Percentiles rank a stretch among this genome's conserved stretches.
These are phyloP conservation scores for Phialemonium atrogriseum DNA, from an alignment of 2,329 filamentous ascomycete species.

Conservation along the genomic window DNA sequence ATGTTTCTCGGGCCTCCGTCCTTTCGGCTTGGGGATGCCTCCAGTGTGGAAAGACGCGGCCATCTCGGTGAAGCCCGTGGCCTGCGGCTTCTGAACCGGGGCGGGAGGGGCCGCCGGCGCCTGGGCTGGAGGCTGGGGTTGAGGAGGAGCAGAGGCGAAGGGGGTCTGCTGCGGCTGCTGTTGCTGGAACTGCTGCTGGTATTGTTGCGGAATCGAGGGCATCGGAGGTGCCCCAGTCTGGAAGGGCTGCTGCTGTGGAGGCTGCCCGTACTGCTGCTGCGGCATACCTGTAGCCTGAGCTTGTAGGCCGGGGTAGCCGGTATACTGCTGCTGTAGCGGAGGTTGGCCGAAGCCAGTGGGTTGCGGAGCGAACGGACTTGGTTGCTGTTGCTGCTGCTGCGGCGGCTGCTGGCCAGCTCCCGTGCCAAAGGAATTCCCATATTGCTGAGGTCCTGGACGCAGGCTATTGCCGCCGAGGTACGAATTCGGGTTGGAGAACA, in stretches of 20 bases:
- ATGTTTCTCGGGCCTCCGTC: constrained; percentile 40
- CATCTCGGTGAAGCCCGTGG: constrained; percentile 60
- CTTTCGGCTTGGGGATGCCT: constrained; percentile 33
- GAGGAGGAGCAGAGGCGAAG: constrained; percentile 41
- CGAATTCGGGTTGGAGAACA: constrained; percentile 87
- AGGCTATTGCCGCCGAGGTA: constrained; percentile 75
- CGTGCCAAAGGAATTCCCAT: constrained; percentile 41
- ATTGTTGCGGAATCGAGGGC: constrained; percentile 50
- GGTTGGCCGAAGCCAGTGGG: constrained; percentile 50
- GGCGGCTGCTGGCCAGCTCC: constrained; percentile 41
- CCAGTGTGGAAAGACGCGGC: constrained; percentile 56
- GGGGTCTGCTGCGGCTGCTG: constrained; percentile 36
- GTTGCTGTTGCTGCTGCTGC: constrained; percentile 40
- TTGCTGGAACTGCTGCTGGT: constrained; percentile 48
- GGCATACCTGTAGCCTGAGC: constrained; percentile 36
- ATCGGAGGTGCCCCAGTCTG: constrained; percentile 50
- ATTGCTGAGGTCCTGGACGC: constrained; percentile 58
- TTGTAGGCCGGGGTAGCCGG: constrained; percentile 45
- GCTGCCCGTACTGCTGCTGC: constrained; percentile 46
- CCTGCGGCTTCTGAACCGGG: constrained; percentile 55
- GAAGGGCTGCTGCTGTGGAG: constrained; percentile 50
- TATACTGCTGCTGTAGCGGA: constrained; percentile 48
- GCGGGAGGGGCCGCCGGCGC: constrained; percentile 41
- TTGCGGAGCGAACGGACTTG: constrained; percentile 47
- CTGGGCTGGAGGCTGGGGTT: constrained; percentile 26